Evolutionary conservation across 352 stramenopile species (phyloP).

Genomic region (Phytophthora syringae): DNA sequence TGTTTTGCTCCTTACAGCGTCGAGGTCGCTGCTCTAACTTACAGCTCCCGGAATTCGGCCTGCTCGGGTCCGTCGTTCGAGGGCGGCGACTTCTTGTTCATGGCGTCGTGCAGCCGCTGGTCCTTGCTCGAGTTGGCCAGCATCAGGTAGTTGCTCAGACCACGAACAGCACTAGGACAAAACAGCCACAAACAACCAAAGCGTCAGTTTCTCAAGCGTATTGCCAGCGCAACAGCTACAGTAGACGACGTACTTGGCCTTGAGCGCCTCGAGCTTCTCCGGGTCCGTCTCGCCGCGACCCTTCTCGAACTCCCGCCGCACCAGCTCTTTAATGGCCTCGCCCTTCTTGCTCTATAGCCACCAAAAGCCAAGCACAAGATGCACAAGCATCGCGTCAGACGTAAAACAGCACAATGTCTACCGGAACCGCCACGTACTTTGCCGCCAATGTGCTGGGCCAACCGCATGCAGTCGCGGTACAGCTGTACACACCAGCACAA

Average conservation of each 20-base stretch:
- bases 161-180: constrained; percentile 66
- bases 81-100: constrained; percentile 64
- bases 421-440: constrained; percentile 56
- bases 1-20: constrained; percentile 3
- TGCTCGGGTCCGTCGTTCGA: constrained; percentile 52
- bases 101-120: constrained; percentile 82
- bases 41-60: constrained; percentile 84
- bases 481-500: constrained; percentile 43
- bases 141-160: constrained; percentile 89
- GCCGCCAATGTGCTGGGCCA: constrained; percentile 89
- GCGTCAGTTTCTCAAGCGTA: not conserved
- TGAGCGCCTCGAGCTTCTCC: constrained; percentile 84
- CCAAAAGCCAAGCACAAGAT: too few species aligned
- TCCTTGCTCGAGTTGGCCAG: constrained; percentile 91
- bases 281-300: constrained; percentile 76
- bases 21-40: constrained; percentile 20
- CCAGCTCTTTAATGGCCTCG: constrained; percentile 69
- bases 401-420: too few species aligned
- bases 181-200: not conserved
- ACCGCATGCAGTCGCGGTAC: constrained; percentile 85
- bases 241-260: constrained; percentile 70
- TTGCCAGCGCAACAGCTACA: not conserved
- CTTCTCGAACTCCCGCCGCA: constrained; percentile 86
- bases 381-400: too few species aligned
- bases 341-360: constrained; percentile 83